These are phyloP conservation scores for Pythium plurisporium DNA, from an alignment of 352 stramenopile species.

Conservation along the genomic window DNA sequence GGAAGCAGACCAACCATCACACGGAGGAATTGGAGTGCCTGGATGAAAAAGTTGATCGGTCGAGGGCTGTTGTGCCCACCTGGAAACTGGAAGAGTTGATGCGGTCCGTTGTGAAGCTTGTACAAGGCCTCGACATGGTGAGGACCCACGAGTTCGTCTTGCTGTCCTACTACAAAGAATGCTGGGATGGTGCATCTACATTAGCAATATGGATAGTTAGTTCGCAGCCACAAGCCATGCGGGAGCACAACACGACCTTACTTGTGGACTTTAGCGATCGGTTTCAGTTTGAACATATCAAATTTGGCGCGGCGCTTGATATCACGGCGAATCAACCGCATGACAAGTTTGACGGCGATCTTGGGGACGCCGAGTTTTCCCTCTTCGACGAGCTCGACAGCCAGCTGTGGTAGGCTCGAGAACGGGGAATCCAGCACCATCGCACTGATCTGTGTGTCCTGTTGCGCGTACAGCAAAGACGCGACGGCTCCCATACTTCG, in stretches of 20 bases:
- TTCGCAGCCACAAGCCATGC: no score
- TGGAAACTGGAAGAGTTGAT: slow-evolving; percentile 76
- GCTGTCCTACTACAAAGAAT: slow-evolving; percentile 72
- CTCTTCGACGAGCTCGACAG: slow-evolving; percentile 73
- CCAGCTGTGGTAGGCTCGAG: slow-evolving; percentile 65
- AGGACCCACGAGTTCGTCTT: slow-evolving; percentile 77
- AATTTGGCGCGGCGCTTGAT: slow-evolving; percentile 82
- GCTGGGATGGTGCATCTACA: slow-evolving; percentile 47
- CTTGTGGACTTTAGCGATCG: slow-evolving; percentile 66
- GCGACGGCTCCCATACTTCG: slow-evolving; percentile 80
- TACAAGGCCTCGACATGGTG: slow-evolving; percentile 72
- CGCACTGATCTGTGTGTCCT: slow-evolving; percentile 53
- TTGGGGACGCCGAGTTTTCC: slow-evolving; percentile 78
- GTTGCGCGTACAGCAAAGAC: slow-evolving; percentile 59
- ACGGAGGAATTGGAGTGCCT: slow-evolving; percentile 73
- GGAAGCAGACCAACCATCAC: slow-evolving; percentile 77
- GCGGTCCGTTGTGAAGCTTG: slow-evolving; percentile 70
- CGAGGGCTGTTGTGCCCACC: slow-evolving; percentile 78
- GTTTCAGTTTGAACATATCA: slow-evolving; percentile 87
- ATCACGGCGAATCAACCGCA: slow-evolving; percentile 71
- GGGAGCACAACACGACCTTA: slow-evolving; percentile 31
- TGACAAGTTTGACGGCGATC: slow-evolving; percentile 78
- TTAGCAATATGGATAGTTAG: no score
- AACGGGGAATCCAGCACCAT: slow-evolving; percentile 85
- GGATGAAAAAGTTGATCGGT: slow-evolving; percentile 72